A percentile compares a stretch with the other conserved stretches of the same genome.
Evolutionary conservation across 2,329 filamentous ascomycete species (phyloP).

Genomic region (Penicillium sp.): DNA sequence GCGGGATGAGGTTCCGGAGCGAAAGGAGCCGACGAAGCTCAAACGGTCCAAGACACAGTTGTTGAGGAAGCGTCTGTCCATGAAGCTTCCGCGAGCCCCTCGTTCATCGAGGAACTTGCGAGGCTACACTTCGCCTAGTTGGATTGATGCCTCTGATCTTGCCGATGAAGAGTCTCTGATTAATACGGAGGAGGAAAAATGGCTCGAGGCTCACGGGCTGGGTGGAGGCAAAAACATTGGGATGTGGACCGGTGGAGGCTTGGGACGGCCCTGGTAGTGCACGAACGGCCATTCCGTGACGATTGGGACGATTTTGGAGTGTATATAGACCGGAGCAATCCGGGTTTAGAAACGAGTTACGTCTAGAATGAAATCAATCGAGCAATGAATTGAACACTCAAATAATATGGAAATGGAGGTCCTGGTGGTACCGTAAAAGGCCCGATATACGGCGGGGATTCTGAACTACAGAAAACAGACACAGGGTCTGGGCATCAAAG

Average conservation of each 20-base stretch:
- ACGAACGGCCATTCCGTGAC: neutral
- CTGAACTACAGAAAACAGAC: no score
- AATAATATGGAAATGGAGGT: no score
- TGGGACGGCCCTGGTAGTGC: conserved; percentile 2
- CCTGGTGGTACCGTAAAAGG: no score
- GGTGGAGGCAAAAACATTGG: conserved; percentile 4
- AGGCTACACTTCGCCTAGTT: conserved; percentile 3
- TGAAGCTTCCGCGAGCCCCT: conserved; percentile 14
- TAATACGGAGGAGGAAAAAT: conserved; percentile 14
- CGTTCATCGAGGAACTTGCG: conserved; percentile 11
- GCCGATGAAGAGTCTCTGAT: conserved; percentile 13
- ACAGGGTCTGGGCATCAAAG: no score
- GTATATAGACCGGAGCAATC: neutral
- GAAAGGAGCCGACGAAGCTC: conserved; percentile 6
- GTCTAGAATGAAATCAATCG: neutral
- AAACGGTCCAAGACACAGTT: conserved; percentile 12
- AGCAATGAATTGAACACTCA: neutral
- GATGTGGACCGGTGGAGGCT: conserved; percentile 6
- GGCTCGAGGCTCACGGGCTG: conserved; percentile 15
- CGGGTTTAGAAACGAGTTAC: neutral
- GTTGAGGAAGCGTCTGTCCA: conserved; percentile 12
- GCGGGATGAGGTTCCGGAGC: neutral
- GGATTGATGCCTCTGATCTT: conserved; percentile 13
- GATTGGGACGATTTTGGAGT: neutral
- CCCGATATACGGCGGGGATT: no score